Conservation (phyloP, 2,329 filamentous ascomycete species). For the Curvularia verruculosa region DNA sequence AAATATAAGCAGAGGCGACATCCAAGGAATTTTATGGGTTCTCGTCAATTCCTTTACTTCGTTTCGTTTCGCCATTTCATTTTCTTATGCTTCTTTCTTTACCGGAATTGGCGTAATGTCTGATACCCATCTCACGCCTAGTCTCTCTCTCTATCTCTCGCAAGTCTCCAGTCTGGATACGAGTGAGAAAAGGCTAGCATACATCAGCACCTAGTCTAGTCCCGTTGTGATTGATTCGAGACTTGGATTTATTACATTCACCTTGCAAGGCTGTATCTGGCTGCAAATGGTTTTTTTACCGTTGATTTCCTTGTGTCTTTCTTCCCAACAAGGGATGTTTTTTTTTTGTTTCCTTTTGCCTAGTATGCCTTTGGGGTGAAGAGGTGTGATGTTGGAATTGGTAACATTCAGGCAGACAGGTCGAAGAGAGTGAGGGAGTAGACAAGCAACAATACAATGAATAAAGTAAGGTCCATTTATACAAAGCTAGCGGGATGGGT, state of each 20-base stretch:
- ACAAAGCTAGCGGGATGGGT: conserved; percentile 9
- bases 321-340: too few species aligned
- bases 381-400: too few species aligned
- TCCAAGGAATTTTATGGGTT: not conserved
- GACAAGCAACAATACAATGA: not conserved
- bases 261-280: not conserved
- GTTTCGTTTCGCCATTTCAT: not conserved
- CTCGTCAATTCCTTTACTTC: not conserved
- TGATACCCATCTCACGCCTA: not conserved
- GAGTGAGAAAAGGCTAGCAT: not conserved
- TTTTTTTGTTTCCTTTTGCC: not conserved
- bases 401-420: too few species aligned
- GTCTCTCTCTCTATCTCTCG: not conserved
- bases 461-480: conserved; percentile 1
- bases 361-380: not conserved
- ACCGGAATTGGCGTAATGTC: not conserved
- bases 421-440: too few species aligned
- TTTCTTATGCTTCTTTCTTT: not conserved
- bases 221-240: not conserved
- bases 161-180: not conserved
- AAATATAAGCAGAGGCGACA: conserved; percentile 2
- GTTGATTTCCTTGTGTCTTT: too few species aligned
- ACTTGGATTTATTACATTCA: not conserved
- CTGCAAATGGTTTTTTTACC: too few species aligned
- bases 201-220: too few species aligned